Conservation (phyloP, 768 basidiomycete genomes). For the Kwoniella botswanensis region DNA sequence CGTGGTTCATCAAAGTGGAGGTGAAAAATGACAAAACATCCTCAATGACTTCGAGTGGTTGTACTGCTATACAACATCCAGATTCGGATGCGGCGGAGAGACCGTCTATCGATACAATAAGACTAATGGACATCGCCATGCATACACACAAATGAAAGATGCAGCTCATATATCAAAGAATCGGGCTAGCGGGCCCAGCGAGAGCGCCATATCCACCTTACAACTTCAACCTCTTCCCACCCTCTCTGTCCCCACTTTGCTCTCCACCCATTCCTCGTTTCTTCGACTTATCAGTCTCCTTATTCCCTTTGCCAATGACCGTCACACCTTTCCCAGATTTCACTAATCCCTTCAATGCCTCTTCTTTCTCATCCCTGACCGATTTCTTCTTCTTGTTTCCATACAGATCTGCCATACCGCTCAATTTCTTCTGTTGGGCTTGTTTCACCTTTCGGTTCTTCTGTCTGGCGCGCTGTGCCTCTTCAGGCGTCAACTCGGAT, state of each 20-base stretch:
- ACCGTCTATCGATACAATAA: background rate
- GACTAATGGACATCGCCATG: slow-evolving; percentile 14
- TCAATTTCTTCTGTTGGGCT: slow-evolving; percentile 72
- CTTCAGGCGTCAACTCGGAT: slow-evolving; percentile 80
- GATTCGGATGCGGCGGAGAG: too few species aligned
- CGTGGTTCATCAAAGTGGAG: slow-evolving; percentile 28
- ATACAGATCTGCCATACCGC: slow-evolving; percentile 69
- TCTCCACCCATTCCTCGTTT: slow-evolving; percentile 24
- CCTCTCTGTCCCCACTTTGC: slow-evolving; percentile 29
- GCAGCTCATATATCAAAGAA: background rate
- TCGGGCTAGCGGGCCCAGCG: background rate
- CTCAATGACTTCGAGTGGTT: background rate
- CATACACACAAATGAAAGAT: slow-evolving; percentile 15
- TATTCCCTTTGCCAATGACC: slow-evolving; percentile 54
- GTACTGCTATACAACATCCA: too few species aligned
- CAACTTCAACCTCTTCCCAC: slow-evolving; percentile 50
- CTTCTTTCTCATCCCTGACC: slow-evolving; percentile 81
- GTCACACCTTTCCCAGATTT: slow-evolving; percentile 66
- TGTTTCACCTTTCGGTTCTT: slow-evolving; percentile 61
- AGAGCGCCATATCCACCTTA: slow-evolving; percentile 7
- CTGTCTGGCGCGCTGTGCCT: slow-evolving; percentile 71
- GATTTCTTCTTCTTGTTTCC: slow-evolving; percentile 48
- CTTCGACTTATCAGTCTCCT: slow-evolving; percentile 37
- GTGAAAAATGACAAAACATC: background rate
- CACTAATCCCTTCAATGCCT: slow-evolving; percentile 78